Evolutionary conservation across 805 yeast genomes (phyloP).

Genomic region (Myxozyma neotropica): DNA sequence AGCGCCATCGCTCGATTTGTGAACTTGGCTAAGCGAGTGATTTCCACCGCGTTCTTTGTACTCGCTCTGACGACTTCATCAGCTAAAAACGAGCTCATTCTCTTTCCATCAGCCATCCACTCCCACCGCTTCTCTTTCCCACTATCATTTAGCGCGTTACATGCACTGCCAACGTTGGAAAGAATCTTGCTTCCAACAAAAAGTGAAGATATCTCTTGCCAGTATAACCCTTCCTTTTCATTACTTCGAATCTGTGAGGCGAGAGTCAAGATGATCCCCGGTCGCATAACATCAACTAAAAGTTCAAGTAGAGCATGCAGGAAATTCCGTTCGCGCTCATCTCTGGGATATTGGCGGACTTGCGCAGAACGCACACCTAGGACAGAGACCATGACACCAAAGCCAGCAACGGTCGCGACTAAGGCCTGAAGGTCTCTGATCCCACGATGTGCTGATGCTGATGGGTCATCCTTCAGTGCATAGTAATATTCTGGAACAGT

Average conservation of each 20-base stretch:
- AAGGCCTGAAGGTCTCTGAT: background rate
- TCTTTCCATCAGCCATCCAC: conserved; percentile 23
- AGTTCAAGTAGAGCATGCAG: background rate
- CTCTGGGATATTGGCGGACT: conserved; percentile 5
- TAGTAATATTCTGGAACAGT: conserved; percentile 15
- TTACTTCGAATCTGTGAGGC: background rate
- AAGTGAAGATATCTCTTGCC: conserved; percentile 15
- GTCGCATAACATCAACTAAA: background rate
- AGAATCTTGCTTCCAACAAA: conserved; percentile 23
- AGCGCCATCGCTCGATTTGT: conserved; percentile 7
- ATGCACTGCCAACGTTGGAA: conserved; percentile 9
- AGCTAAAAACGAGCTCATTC: conserved; percentile 10
- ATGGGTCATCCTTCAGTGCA: background rate
- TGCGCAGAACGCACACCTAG: background rate
- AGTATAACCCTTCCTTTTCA: conserved; percentile 1
- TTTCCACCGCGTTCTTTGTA: background rate
- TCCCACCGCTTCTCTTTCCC: conserved; percentile 7
- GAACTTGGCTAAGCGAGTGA: conserved; percentile 4
- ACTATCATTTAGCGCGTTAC: background rate
- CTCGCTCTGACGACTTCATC: background rate
- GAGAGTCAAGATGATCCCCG: conserved; percentile 2
- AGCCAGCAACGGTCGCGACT: conserved; percentile 9
- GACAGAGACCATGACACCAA: conserved; percentile 3
- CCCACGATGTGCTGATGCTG: background rate
- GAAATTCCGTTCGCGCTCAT: background rate